Evolutionary conservation across 2,329 filamentous ascomycete species (phyloP).

Genomic region (Talaromyces sp.): DNA sequence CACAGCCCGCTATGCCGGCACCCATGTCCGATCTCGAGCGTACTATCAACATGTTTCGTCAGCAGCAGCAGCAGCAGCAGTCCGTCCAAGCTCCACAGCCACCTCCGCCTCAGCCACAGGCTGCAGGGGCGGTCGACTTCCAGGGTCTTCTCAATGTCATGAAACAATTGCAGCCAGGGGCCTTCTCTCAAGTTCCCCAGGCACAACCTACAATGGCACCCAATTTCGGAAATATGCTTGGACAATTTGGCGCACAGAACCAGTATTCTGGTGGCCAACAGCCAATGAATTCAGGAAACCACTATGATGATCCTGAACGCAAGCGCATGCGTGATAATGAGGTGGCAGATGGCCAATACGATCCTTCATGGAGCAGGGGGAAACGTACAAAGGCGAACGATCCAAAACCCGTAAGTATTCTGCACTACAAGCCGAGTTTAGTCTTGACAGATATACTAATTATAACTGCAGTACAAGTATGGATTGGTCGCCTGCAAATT

Average conservation of each 20-base stretch:
- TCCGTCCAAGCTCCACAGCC: constrained; percentile 19
- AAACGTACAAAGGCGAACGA: constrained; percentile 41
- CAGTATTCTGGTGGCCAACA: constrained; percentile 21
- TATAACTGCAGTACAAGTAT: constrained; percentile 40
- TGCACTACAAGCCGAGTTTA: background rate
- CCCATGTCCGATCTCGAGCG: constrained; percentile 34
- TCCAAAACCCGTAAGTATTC: constrained; percentile 40
- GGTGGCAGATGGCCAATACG: constrained; percentile 36
- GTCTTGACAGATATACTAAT: background rate
- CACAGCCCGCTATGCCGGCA: constrained; percentile 28
- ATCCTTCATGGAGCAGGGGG: constrained; percentile 30
- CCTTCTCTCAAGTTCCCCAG: constrained; percentile 28
- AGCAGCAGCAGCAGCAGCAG: constrained; percentile 36
- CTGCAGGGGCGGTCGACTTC: constrained; percentile 29
- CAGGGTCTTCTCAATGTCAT: constrained; percentile 45
- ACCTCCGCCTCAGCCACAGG: constrained; percentile 29
- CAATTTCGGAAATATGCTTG: constrained; percentile 40
- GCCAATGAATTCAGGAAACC: constrained; percentile 16
- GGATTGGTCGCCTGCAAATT: constrained; percentile 55
- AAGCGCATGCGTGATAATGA: constrained; percentile 41
- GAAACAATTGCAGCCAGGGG: constrained; percentile 36
- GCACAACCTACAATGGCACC: constrained; percentile 34
- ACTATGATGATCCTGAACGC: constrained; percentile 46
- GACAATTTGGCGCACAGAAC: constrained; percentile 33
- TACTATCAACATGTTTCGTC: constrained; percentile 45